Percentiles rank a stretch among this genome's conserved stretches.
These are phyloP conservation scores for Suillus luteus DNA, from an alignment of 768 basidiomycete genomes.

Conservation along the genomic window DNA sequence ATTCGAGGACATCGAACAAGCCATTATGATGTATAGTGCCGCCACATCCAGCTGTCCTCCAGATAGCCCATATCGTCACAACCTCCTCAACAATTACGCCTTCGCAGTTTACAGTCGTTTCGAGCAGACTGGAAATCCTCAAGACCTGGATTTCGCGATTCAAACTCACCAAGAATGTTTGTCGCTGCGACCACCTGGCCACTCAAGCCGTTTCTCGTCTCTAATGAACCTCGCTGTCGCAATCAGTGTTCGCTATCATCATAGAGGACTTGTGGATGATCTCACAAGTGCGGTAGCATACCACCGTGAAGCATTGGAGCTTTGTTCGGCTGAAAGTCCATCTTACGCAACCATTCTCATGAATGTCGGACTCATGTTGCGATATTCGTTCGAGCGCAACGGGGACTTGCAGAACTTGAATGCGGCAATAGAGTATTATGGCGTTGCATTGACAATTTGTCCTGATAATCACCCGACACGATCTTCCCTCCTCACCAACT, in stretches of 20 bases:
- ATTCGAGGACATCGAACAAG: constrained; percentile 19
- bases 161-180: constrained; percentile 19
- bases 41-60: constrained; percentile 14
- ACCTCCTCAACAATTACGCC: constrained; percentile 26
- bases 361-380: constrained; percentile 15
- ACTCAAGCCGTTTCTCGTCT: constrained; percentile 14
- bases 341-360: constrained; percentile 18
- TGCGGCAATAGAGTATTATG: constrained; percentile 22
- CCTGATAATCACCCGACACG: constrained; percentile 17
- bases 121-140: constrained; percentile 13
- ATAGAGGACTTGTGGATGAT: constrained; percentile 25
- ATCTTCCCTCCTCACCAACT: constrained; percentile 24
- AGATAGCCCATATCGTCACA: constrained; percentile 19
- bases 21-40: constrained; percentile 18
- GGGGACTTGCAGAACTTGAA: constrained; percentile 22
- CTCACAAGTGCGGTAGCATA: constrained; percentile 22
- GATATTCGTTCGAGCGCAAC: constrained; percentile 13
- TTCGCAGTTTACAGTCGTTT: constrained; percentile 23
- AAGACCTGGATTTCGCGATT: constrained; percentile 24
- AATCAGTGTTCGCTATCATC: constrained; percentile 26
- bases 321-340: constrained; percentile 19
- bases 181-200: constrained; percentile 25
- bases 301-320: constrained; percentile 19
- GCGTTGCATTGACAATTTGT: constrained; percentile 21
- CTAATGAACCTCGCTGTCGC: constrained; percentile 26